Evolutionary conservation across 78 protist genomes (phyloP).

Genomic region (Protostelium mycophagum): DNA sequence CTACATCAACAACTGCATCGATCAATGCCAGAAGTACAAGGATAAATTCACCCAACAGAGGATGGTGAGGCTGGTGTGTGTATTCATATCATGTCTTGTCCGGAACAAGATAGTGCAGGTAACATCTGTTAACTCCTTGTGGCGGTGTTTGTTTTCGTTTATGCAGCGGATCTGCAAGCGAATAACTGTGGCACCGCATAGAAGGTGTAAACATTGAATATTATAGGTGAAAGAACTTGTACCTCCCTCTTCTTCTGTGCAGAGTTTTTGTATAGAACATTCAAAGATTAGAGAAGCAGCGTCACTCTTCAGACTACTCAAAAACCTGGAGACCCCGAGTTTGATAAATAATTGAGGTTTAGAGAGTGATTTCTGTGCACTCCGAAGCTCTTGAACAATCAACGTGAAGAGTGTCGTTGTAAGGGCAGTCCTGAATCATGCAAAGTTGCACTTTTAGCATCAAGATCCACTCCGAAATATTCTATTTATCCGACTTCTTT

Average conservation of each 20-base stretch:
- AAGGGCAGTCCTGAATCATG: too few relatives aligned
- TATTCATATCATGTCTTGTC: constrained; percentile 83
- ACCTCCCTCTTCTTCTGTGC: constrained; percentile 60
- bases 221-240: constrained; percentile 26
- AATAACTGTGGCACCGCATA: not conserved
- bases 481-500: too few relatives aligned
- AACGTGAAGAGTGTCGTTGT: too few relatives aligned
- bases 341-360: too few relatives aligned
- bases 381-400: too few relatives aligned
- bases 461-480: too few relatives aligned
- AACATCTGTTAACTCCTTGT: too few relatives aligned
- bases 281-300: constrained; percentile 63
- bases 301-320: constrained; percentile 26
- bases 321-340: not conserved
- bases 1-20: constrained; percentile 87
- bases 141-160: too few relatives aligned
- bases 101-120: constrained; percentile 72
- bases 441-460: too few relatives aligned
- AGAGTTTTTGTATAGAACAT: constrained; percentile 71
- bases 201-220: too few relatives aligned
- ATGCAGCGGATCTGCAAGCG: not conserved
- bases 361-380: too few relatives aligned
- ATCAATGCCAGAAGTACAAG: constrained; percentile 62
- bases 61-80: constrained; percentile 84
- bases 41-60: constrained; percentile 75